Base-by-base conservation (phyloP, 1,284 basidiomycete genomes). In the Sporisorium reilianum region DNA sequence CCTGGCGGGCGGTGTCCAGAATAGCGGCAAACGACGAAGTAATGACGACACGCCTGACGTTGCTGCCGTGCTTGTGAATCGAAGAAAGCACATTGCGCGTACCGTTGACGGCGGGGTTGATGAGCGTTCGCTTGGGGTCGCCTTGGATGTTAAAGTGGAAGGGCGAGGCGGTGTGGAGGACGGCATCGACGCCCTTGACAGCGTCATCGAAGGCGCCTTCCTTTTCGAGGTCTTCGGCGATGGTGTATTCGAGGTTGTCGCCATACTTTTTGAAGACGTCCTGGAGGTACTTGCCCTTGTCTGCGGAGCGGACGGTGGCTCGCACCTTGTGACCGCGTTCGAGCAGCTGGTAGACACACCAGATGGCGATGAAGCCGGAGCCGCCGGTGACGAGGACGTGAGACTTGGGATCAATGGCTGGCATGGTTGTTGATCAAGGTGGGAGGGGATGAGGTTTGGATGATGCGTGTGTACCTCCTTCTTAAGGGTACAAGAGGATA, bases 131-230 rank as follows among this genome's bases (percentile, higher is more conserved):
- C 40, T 79, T 68, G 8, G 83, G 82, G 44, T 84, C 80, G 20
- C 64, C 63, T 25, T 80, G 61, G 52, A 77, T 41, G 54, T 80
- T 73, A 42, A 77, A 75, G 55, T 80, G 85, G 87, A 86, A 86
- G 5, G 89, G 89, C 4, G 88, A 89, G 0, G 89, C 89, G 5
- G 86, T 89, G 82, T 90, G 89, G 34, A 86, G 86, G 30, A 92
- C 89, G 6, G 86, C 90, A 68, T 90, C 88, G 0, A 91, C 88
- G 2, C 87, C 90, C 79, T 89, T 89, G 36, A 92, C 89, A 1
- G 89, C 90, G 44, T 90, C 89, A 76, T 91, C 90, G 72, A 91
- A 92, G 3, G 89, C 89, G n/a, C 89, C 89, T 10, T 57, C 54
- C 85, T 87, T 84, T 14, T 87, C 88, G 77, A 90, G 89, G 80